Evolutionary conservation across 257 asterid genomes (phyloP), one percentile per base, ranked within the genome.

Genomic region (Solanum raphanifolium): DNA sequence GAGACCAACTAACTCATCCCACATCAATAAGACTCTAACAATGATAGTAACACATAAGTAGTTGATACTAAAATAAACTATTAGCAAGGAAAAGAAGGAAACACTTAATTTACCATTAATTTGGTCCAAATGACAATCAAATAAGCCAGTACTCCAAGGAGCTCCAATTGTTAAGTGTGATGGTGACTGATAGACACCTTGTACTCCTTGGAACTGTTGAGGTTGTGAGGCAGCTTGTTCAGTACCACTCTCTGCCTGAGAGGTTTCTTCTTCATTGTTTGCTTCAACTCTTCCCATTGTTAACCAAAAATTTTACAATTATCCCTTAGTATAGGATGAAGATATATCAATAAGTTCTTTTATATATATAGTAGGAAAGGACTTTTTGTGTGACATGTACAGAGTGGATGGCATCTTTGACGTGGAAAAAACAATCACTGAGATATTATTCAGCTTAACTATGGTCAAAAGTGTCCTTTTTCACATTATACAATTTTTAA

Each of bases 71-170:
- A 68, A 12, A 20, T 9, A 58, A 84, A 58, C 66, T 58, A 20
- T 20, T 58, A 8, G 11, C 66, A 58, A 23, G 62, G 9, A 52
- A 52, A 52, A 52, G 62, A 52, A 18, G n/a, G n/a, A 20, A 20
- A 20, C 6, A 16, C 12, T 52, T 16, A 23, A 81, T 3, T 31
- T 90, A 90, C 92, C 90, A 87, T 88, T 90, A n/a, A 84, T 84
- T 48, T 73, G 88, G 43, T 90, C 85, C 84, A 87, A 16, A 43
- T 86, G 87, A 88, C 92, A 90, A 69, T 90, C 92, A 69, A 90
- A 90, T 66, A 90, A 85, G 46, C 89, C 90, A 16, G 91, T 90
- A 68, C 72, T 84, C 92, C 92, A 90, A 31, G 90, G 91, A 52
- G 73, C 88, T 27, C 92, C 92, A 13, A 88, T 25, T 15, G 87